These are phyloP conservation scores for Mucor piriformis DNA, from an alignment of 371 early-diverging fungal genomes.

Conservation along the genomic window DNA sequence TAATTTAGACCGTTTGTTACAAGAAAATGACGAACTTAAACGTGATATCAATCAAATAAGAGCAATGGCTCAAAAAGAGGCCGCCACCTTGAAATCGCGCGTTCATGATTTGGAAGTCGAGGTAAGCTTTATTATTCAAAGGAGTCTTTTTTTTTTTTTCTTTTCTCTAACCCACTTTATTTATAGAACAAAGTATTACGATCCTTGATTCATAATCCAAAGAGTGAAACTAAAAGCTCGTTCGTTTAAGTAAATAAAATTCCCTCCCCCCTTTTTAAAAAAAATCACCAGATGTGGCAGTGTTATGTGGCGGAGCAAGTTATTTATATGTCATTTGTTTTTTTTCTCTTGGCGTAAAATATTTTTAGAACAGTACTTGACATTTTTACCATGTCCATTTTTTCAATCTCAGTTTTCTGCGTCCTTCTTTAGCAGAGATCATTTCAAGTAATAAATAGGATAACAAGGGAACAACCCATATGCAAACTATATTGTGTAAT, in stretches of 20 bases:
- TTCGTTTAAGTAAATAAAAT: neutral
- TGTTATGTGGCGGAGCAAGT: no score
- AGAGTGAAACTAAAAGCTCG: neutral
- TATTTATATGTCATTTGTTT: no score
- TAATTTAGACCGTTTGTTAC: slow-evolving; percentile 13
- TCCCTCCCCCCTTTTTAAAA: neutral
- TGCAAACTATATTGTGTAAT: no score
- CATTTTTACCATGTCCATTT: no score
- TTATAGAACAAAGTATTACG: slow-evolving; percentile 37
- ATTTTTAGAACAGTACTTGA: no score
- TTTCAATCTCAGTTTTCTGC: no score
- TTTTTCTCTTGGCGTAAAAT: no score
- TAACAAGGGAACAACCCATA: no score
- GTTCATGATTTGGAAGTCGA: slow-evolving; percentile 40
- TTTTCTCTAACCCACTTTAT: neutral
- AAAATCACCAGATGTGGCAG: no score
- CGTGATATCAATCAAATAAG: slow-evolving; percentile 27
- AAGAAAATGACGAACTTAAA: slow-evolving; percentile 30
- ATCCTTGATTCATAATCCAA: slow-evolving; percentile 29
- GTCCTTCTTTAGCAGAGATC: no score
- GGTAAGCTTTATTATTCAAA: slow-evolving; percentile 16
- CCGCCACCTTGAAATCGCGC: slow-evolving; percentile 17
- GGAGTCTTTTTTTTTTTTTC: neutral
- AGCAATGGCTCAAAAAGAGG: slow-evolving; percentile 25
- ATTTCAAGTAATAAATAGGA: no score